Evolutionary conservation across 257 asterid species (phyloP).

Genomic region (Verbena officinalis): DNA sequence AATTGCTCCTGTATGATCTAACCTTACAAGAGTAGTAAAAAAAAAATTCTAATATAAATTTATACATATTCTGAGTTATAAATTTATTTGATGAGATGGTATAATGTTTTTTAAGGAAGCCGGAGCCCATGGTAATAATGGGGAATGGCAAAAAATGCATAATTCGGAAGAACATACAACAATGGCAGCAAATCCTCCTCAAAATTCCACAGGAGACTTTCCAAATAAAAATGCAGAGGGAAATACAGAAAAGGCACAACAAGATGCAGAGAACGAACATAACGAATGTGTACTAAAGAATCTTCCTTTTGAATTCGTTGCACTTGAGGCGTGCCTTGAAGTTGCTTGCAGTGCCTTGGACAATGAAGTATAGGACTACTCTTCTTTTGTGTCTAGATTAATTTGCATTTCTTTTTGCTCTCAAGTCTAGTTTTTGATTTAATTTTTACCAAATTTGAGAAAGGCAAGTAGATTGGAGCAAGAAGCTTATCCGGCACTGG

Average conservation of each 20-base stretch:
- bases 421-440: background rate
- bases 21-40: background rate
- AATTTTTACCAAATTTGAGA: slow-evolving; percentile 2
- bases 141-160: slow-evolving; percentile 60
- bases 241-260: slow-evolving; percentile 41
- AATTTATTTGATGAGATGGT: slow-evolving; percentile 13
- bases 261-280: slow-evolving; percentile 44
- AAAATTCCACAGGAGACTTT: slow-evolving; percentile 31
- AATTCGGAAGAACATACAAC: slow-evolving; percentile 53
- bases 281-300: slow-evolving; percentile 58
- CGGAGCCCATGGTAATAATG: slow-evolving; percentile 45
- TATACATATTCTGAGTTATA: background rate
- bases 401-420: background rate
- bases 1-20: no score
- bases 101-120: slow-evolving; percentile 49
- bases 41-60: background rate
- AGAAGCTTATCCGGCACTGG: slow-evolving; percentile 85
- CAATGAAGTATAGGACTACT: slow-evolving; percentile 50
- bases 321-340: slow-evolving; percentile 87
- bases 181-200: slow-evolving; percentile 37
- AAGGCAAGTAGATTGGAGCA: slow-evolving; percentile 75
- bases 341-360: slow-evolving; percentile 91
- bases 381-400: background rate
- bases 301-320: slow-evolving; percentile 90
- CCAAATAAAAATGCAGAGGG: slow-evolving; percentile 40